A percentile compares a stretch with the other conserved stretches of the same genome.
Evolutionary conservation across 2,329 filamentous ascomycete species (phyloP).

Genomic region (Talaromyces sp.): DNA sequence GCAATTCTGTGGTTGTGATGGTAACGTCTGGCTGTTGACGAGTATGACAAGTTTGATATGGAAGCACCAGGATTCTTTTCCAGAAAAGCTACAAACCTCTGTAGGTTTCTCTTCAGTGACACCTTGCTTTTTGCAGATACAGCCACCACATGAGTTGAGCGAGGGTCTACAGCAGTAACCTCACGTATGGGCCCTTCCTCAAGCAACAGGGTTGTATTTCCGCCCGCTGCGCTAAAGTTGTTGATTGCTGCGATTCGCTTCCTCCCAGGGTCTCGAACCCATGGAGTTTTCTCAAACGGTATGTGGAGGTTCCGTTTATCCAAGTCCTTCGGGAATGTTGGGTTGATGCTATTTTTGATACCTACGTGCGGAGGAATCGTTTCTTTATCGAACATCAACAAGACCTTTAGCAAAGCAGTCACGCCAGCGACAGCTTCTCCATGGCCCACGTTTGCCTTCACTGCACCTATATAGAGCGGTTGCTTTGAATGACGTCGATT

Average conservation of each 20-base stretch:
- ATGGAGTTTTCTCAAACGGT: slow-evolving; percentile 44
- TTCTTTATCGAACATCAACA: slow-evolving; percentile 24
- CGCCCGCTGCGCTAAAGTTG: slow-evolving; percentile 59
- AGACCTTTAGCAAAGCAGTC: slow-evolving; percentile 18
- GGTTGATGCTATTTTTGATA: slow-evolving; percentile 45
- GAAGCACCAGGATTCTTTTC: slow-evolving; percentile 38
- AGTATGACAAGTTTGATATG: slow-evolving; percentile 60
- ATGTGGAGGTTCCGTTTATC: slow-evolving; percentile 43
- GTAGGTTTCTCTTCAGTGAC: slow-evolving; percentile 49
- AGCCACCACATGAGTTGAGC: slow-evolving; percentile 52
- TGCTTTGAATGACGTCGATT: slow-evolving; percentile 43
- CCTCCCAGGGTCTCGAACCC: slow-evolving; percentile 26
- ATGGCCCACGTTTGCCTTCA: slow-evolving; percentile 64
- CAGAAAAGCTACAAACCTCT: background rate
- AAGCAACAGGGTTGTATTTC: slow-evolving; percentile 53
- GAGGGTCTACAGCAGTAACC: slow-evolving; percentile 44
- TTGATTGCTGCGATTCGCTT: slow-evolving; percentile 53
- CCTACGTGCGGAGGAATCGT: slow-evolving; percentile 35
- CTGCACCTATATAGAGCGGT: slow-evolving; percentile 59
- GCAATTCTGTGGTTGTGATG: slow-evolving; percentile 39
- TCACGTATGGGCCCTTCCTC: slow-evolving; percentile 36
- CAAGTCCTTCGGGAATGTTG: slow-evolving; percentile 40
- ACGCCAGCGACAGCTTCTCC: slow-evolving; percentile 51
- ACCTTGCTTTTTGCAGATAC: slow-evolving; percentile 52
- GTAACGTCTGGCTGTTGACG: slow-evolving; percentile 57